Evolutionary conservation across 2,329 filamentous ascomycete genomes (phyloP), one percentile per base, ranked within the genome.

Genomic region (Hypoxylon sp.): DNA sequence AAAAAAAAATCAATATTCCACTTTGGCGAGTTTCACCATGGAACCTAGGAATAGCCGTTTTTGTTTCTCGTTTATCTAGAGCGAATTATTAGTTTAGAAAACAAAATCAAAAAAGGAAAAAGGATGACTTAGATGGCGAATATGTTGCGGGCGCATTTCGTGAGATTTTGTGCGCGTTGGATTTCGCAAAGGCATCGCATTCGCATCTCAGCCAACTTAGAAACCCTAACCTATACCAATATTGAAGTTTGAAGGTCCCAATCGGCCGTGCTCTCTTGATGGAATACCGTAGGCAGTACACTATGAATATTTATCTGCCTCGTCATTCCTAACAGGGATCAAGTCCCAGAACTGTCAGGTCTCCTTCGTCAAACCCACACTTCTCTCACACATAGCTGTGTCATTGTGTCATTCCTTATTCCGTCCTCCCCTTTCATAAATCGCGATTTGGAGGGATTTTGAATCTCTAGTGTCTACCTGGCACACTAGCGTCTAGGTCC

Each of bases 331-430:
- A 59, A 62, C 63, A 67, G 58, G 68, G 64, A 53, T 70, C 63
- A 52, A 68, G 57, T 69, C 58, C 62, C 68, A 6, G 60, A 38
- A 48, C 50, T 53, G n/a, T 38, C 25, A 17, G 34, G 52, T 57
- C 52, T 38, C 9, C 13, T 49, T 60, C 45, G 52, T 62, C 48
- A 51, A 72, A 74, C 71, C 79, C 75, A 79, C 78, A 76, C 75
- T 80, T 80, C 78, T 81, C 78, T 76, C 75, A 80, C 79, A 79
- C 78, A 69, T 62, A 76, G 74, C 73, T 80, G 80, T 80, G 75
- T 80, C 79, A 79, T 76, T 80, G 80, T 80, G 75, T 80, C 79
- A 79, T 76, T 76, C 74, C 65, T 72, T 73, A 70, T 72, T 70
- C 68, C 72, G 74, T 73, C 71, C 72, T 78, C 76, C 76, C 78